Evolutionary conservation across 2,329 filamentous ascomycete species (phyloP).

Genomic region (Apiospora rasikravindrae): DNA sequence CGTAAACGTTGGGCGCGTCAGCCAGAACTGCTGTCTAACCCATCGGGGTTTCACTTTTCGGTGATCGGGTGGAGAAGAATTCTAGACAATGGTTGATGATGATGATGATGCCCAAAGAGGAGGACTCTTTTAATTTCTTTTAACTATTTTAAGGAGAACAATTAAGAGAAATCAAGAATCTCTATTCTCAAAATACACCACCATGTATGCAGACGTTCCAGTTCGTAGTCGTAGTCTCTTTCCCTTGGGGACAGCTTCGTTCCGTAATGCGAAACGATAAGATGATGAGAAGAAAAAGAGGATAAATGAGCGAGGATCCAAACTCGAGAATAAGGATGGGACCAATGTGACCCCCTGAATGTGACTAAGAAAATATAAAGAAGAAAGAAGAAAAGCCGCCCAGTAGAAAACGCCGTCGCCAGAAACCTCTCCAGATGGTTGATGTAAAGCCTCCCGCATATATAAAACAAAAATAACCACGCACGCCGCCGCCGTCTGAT

Average conservation of each 20-base stretch:
- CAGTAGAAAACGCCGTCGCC: not conserved
- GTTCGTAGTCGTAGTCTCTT: not conserved
- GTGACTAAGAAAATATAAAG: conserved; percentile 25
- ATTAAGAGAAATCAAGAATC: not conserved
- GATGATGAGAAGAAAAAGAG: conserved; percentile 18
- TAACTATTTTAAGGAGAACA: not conserved
- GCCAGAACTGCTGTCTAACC: not conserved
- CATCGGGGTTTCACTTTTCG: not conserved
- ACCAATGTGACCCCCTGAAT: conserved; percentile 22
- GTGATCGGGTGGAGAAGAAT: not conserved
- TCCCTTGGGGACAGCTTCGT: not conserved
- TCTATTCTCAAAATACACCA: conserved; percentile 13
- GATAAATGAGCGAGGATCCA: conserved; percentile 23
- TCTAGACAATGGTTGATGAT: not conserved
- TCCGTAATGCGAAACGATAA: not conserved
- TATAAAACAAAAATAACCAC: not conserved
- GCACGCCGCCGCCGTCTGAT: not conserved
- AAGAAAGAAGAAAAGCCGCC: not conserved
- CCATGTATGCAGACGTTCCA: conserved; percentile 3
- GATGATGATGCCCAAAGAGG: not conserved
- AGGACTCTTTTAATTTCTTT: not conserved
- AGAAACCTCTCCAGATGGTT: not conserved
- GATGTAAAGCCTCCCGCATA: not conserved
- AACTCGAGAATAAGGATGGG: conserved; percentile 34
- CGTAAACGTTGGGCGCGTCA: not conserved